These are phyloP conservation scores for Geotrichum klebahnii DNA, from an alignment of 1,139 yeast species.

Conservation along the genomic window DNA sequence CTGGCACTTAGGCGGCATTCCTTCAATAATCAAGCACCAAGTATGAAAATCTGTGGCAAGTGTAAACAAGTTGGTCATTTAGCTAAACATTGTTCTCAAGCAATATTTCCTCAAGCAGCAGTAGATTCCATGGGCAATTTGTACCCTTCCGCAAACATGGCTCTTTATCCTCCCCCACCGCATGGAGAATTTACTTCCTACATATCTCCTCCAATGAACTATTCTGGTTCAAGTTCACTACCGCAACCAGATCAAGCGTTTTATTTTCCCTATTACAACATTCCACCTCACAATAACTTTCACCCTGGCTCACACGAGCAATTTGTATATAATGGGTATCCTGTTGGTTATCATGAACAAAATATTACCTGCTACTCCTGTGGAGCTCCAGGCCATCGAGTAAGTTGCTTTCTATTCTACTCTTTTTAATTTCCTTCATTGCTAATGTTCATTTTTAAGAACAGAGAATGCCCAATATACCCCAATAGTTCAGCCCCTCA, in stretches of 20 bases:
- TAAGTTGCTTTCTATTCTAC: constrained; percentile 51
- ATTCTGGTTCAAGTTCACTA: not conserved
- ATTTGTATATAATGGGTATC: not conserved
- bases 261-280: not conserved
- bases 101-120: not conserved
- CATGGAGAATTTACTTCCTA: not conserved
- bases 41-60: constrained; percentile 11
- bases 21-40: constrained; percentile 28
- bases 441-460: not conserved
- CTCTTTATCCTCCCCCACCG: not conserved
- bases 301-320: not conserved
- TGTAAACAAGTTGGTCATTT: constrained; percentile 77
- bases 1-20: constrained; percentile 21
- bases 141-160: not conserved
- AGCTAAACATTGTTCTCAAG: constrained; percentile 57
- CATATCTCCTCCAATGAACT: not conserved
- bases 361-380: constrained; percentile 46
- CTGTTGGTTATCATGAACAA: constrained; percentile 16
- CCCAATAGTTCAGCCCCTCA: no score
- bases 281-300: not conserved
- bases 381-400: constrained; percentile 72
- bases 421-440: not conserved
- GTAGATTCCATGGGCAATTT: not conserved
- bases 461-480: constrained; percentile 1
- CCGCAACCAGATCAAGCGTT: not conserved